Evolutionary conservation across 2,329 filamentous ascomycete genomes (phyloP), one percentile per base, ranked within the genome.

Genomic region (Metarhizium sp.): DNA sequence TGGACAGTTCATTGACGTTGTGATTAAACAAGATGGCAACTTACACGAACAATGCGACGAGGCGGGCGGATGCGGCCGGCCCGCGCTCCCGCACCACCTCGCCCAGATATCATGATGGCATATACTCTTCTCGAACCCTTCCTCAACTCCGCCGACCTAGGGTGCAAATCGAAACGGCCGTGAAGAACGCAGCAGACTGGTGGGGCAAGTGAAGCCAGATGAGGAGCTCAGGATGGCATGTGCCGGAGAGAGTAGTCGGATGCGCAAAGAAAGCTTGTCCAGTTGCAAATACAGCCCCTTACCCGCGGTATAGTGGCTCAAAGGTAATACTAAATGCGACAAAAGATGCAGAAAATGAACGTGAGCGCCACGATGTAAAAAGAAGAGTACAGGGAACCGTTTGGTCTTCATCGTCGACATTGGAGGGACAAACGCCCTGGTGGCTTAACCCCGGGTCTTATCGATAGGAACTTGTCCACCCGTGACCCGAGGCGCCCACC

Each of bases 31-130:
- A 50, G 43, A 45, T 25, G 50, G 36, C 54, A 51, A 69, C 72
- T 69, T 69, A 75, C 72, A 60, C 71, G 69, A 54, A 69, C 65
- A 56, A 73, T 69, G 53, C 73, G 71, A 64, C 72, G 72, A 66
- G 72, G 72, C 53, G 72, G 71, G 55, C 72, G 71, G 61, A 75
- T 75, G 62, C 72, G 69, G 56, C 71, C 69, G 53, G 63, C 62
- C 51, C 70, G 66, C 55, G 67, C 64, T 55, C 71, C 71, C 54
- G 69, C 68, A 65, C 73, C 72, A 55, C 76, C 76, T 62, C 76
- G 71, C 58, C 76, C 76, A 6, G 76, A 76, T 61, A 78, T 77
- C 76, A 78, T 78, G 46, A 42, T 57, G 46, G 14, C 13, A 48
- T n/a, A 38, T 11, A 34, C 3, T 25, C 14, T 40, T 55, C 45